Evolutionary conservation across 495 filamentous ascomycete genomes (phyloP), one percentile per base, ranked within the genome.

Genomic region (Neurospora tetraspora): DNA sequence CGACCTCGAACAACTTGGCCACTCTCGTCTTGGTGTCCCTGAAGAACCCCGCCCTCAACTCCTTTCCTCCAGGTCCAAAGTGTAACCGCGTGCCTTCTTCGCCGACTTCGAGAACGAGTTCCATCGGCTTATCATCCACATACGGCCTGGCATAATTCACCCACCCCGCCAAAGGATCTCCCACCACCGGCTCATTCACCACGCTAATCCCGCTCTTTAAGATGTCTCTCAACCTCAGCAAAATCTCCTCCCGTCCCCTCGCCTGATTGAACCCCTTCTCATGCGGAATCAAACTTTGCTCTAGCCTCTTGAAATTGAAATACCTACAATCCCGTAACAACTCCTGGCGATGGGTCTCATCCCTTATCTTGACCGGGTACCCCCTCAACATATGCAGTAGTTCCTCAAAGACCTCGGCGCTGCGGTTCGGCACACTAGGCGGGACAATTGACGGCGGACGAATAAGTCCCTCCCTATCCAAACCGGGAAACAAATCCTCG

Each of bases 291-390:
- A 99, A 82, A 71, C 89, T 89, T 81, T 99, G 95, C 80, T 98
- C 96, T 1, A 97, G 80, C 0, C 94, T 94, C 75, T 94, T 94
- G 70, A 99, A 90, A 77, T 97, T 92, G 80, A 94, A 98, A 76
- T 97, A 99, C 45, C 92, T 90, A 78, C 92, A 96, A 80, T 99
- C 95, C 20, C 92, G 86, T 0, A 99, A 84, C 1, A 99, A 86
- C 71, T 91, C 88, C 9, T 87, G 86, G 14, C 95, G 91, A 78
- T 99, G 95, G 2, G 88, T 86, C 61, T 92, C 91, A 76, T 91
- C 86, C 47, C 89, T 87, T 74, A 99, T 94, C 27, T 89, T 83
- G 1, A 98, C 79, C 0, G 92, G 91, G 78, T 99, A 99, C n/a
- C 95, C 96, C 27, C 92, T 89, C 6, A 97, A 84, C 18, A 97